Base-by-base conservation (phyloP, 75 land plant species). In the Isoetes taiwanensis region DNA sequence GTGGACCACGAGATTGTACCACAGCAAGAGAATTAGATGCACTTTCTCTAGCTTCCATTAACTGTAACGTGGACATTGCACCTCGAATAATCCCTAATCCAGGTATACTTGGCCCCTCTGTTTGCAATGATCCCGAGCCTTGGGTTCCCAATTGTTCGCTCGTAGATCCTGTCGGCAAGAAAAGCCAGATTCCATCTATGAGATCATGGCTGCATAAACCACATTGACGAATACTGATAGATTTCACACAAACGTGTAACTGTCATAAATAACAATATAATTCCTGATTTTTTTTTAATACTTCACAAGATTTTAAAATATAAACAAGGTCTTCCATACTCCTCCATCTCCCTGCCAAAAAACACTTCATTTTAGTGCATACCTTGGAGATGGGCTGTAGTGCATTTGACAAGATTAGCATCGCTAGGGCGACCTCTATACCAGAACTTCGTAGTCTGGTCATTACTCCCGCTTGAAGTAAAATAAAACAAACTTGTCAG, bases 391-490 rank as follows among this genome's bases (percentile, higher is more conserved):
- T 64, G 65, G 24, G 63, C 27, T 19, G 28, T 52, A 27, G 23
- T 74, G 37, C 67, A 76, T 58, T 78, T 84, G 54, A 88, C 99
- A 50, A 83, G 78, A 56, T 62, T 63, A 41, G 81, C 61, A 63
- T 94, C 99, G 0, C 99, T 96, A 62, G 99, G 99, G 50, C 99
- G 79, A 59, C 82, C 84, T 68, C 99, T 72, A 52, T 96, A 94
- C 99, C 99, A 94, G 53, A 94, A 94, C 58, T 77, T 94, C 38
- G 99, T 94, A 16, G 99, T 82, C 55, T 89, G 86, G 74, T 94
- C 99, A 71, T 88, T 79, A 71, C 99, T 82, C 32, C 99, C 99
- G 76, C 99, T 94, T 85, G 69, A 69, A 54, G 23, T n/a, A n/a
- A n/a, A n/a, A n/a, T n/a, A 54, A 6, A 35, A 30, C 48, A 16